Base-by-base conservation (phyloP, 768 basidiomycete genomes). In the Naganishia vishniacii region DNA sequence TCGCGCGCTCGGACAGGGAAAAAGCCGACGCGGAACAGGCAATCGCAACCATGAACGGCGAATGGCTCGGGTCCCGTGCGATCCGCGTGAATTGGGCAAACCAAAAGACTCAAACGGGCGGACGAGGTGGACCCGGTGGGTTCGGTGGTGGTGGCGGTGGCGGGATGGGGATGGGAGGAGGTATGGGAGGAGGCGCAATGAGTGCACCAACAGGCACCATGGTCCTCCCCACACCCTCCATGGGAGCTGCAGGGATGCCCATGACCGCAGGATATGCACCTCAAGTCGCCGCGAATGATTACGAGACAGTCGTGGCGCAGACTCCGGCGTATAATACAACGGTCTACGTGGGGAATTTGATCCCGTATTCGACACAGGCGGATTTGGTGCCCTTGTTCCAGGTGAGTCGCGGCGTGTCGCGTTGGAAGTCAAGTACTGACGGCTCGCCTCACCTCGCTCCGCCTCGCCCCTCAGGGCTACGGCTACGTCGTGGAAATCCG, bases 1-100 rank as follows among this genome's bases (percentile, higher is more conserved):
- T n/a, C n/a, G n/a, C n/a, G n/a, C 20, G 49, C 16, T 53, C 34
- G 28, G 53, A 59, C 62, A 74, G 94, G 72, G 95, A 99, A 82
- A 93, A 94, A 80, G 91, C 94, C 59, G 95, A 99, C 73, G 95
- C 95, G 32, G 95, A 99, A 78, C 95, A 98, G 78, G 95, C 95
- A 45, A 99, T 99, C 76, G 88, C 89, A 32, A 93, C 94, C 66
- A 99, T 99, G 95, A 99, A 99, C 75, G 95, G 95, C 63, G 94
- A 99, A 82, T 99, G 91, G 91, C 83, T 99, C 40, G 95, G 95
- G 51, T 91, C 91, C 31, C 86, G 95, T 66, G 95, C 95, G 67
- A 99, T 99, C 73, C 87, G 95, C 70, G 94, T 98, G 78, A 99
- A 99, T 81, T 99, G 94, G 94, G 95, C 95, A 60, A 98, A 98